Evolutionary conservation across 345 rosid genomes (phyloP), one percentile per base, ranked within the genome.

Genomic region (Trapa bicornis): DNA sequence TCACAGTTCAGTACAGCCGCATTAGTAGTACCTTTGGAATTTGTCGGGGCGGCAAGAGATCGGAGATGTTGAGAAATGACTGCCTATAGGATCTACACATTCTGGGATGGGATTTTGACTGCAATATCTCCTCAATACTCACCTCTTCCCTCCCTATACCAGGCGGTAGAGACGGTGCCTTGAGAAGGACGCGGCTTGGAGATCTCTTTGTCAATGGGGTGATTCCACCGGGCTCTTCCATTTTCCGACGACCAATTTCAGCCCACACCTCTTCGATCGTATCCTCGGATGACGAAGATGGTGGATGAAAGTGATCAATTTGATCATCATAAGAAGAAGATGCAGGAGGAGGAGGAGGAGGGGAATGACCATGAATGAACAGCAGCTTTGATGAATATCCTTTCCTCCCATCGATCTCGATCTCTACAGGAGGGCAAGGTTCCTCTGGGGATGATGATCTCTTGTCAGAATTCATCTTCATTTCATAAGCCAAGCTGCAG

Each of bases 191-290:
- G 1, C 5, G 70, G 13, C 35, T 47, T 7, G 67, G 14, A 37
- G 15, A 36, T 16, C 52, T 47, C 64, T 54, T 13, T 33, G 17
- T 39, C 22, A 6, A 7, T 39, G 17, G 64, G 0, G 56, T 61
- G 4, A 8, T 47, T 13, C 45, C 41, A 52, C 16, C 68, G 16
- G 12, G 37, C 41, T 2, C 52, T 22, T 22, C 29, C 29, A 22
- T 22, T 47, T 65, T 64, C 38, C 53, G 17, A 8, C 50, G 33
- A 11, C 6, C 35, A 33, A 15, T 63, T 22, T 29, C 35, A 2
- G 37, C 9, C 6, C 67, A 68, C 79, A 73, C 75, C 80, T 86
- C 73, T 61, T 75, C 38, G 76, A 22, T 57, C 72, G 67, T n/a
- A 9, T 65, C 43, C 52, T 22, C 47, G 9, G 67, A 70, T 65